Evolutionary conservation across 139 green algal species (phyloP).

Genomic region (Protoeuglena noctilucae): DNA sequence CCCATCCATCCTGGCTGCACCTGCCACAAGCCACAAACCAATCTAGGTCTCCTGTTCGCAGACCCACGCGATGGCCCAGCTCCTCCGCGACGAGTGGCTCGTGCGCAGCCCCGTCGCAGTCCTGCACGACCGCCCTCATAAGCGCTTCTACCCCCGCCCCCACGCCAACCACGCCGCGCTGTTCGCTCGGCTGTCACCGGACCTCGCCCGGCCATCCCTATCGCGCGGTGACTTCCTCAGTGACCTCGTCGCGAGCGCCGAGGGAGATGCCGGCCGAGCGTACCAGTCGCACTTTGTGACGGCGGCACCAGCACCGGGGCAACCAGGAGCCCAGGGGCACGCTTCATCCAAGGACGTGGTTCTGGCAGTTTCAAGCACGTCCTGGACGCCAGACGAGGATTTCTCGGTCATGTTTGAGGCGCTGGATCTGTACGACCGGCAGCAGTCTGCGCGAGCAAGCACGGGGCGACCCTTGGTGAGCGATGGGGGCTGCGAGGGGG

Average conservation of each 20-base stretch:
- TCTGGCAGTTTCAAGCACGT: slow-evolving; percentile 86
- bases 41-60: slow-evolving; percentile 85
- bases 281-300: slow-evolving; percentile 7
- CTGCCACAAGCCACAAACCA: background rate
- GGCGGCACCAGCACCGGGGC: slow-evolving; percentile 43
- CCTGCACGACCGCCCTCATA: slow-evolving; percentile 71
- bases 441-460: too few relatives aligned
- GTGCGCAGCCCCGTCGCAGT: slow-evolving; percentile 42
- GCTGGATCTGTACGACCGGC: too few relatives aligned
- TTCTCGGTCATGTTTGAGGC: slow-evolving; percentile 79
- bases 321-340: too few relatives aligned
- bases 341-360: too few relatives aligned
- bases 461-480: too few relatives aligned
- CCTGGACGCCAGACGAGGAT: slow-evolving; percentile 95
- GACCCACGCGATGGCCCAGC: slow-evolving; percentile 63
- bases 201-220: slow-evolving; percentile 11
- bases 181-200: slow-evolving; percentile 13
- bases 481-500: too few relatives aligned
- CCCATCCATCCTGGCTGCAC: background rate
- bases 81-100: slow-evolving; percentile 45
- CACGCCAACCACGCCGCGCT: slow-evolving; percentile 19
- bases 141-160: slow-evolving; percentile 40
- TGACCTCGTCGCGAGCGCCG: background rate
- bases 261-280: background rate
- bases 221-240: background rate